Evolutionary conservation across 1,284 basidiomycete genomes (phyloP), one percentile per base, ranked within the genome.

Genomic region (Wolfiporia cocos): DNA sequence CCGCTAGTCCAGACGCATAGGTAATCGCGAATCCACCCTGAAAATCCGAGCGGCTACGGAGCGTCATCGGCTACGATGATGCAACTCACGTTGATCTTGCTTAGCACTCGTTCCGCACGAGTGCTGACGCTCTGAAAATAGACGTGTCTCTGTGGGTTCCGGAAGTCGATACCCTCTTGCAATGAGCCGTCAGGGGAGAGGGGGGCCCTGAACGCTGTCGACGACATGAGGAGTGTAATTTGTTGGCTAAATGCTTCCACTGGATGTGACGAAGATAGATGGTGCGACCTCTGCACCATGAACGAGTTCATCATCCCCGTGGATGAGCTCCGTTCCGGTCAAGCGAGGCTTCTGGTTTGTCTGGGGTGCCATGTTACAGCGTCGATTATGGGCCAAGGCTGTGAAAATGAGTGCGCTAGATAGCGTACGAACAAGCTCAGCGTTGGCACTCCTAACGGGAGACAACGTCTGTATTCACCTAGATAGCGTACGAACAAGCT

Each of bases 1-100:
- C 79, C 11, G 84, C 73, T 36, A 91, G 64, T 12, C 88, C 88
- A 35, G 86, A 88, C 12, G 81, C 62, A 55, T 86, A 91, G 2
- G 84, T 86, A 34, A 89, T 51, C 17, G 83, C 82, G 55, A 74
- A 73, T 5, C 83, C 86, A 39, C 74, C 66, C 85, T 88, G 49
- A 28, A 34, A n/a, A n/a, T 12, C 10, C 33, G 10, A 7, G 44
- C 24, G 18, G 24, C 32, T 7, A 30, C n/a, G 2, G 1, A 12
- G 2, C 12, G 21, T 1, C 4, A 17, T 12, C 21, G 18, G 30
- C 10, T 6, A 37, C 44, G 38, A 18, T n/a, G n/a, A 29, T 24
- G 33, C 49, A 38, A 29, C 71, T 45, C 53, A 82, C 85, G 49
- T 76, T 80, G 49, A 89, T 71, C 39, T 76, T 71, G 47, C 80